Conservation (phyloP, 768 basidiomycete species). For the Termitomyces eurrhizus region DNA sequence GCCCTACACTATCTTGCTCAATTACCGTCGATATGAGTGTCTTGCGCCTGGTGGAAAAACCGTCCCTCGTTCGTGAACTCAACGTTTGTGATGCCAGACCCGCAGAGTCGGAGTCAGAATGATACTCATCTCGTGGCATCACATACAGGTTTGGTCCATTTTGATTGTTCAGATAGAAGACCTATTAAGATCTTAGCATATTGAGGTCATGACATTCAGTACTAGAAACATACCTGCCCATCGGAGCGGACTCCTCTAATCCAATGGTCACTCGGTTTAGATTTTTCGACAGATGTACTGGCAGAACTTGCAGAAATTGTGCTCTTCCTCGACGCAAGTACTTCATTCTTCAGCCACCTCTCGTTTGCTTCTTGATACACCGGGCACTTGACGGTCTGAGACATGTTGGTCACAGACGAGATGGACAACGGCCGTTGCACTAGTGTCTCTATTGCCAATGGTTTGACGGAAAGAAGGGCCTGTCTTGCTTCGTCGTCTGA, state of each 20-base stretch:
- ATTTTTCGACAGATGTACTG: constrained; percentile 23
- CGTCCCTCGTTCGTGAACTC: constrained; percentile 49
- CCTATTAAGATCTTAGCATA: constrained; percentile 39
- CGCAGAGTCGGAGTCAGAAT: constrained; percentile 57
- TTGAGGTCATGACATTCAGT: neutral
- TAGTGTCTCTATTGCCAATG: constrained; percentile 31
- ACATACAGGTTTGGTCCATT: constrained; percentile 80
- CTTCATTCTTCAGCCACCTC: constrained; percentile 48
- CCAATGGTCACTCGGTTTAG: constrained; percentile 78
- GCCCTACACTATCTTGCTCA: constrained; percentile 43
- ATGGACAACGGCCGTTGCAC: constrained; percentile 21
- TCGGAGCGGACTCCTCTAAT: constrained; percentile 78
- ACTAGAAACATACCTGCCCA: constrained; percentile 61
- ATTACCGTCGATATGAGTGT: constrained; percentile 32
- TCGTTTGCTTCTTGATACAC: constrained; percentile 45
- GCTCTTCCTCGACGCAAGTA: constrained; percentile 29
- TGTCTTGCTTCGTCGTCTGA: constrained; percentile 77
- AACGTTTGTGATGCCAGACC: constrained; percentile 52
- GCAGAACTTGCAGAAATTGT: constrained; percentile 29
- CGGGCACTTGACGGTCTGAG: constrained; percentile 40
- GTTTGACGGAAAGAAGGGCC: constrained; percentile 49
- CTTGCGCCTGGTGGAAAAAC: constrained; percentile 41
- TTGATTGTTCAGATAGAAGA: constrained; percentile 91
- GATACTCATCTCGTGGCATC: constrained; percentile 68
- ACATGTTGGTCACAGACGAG: constrained; percentile 40